Percentiles rank a stretch among this genome's conserved stretches.
phyloP scores from a whole-genome alignment of 495 filamentous ascomycete genomes.

The Podospora pseudocomata region DNA sequence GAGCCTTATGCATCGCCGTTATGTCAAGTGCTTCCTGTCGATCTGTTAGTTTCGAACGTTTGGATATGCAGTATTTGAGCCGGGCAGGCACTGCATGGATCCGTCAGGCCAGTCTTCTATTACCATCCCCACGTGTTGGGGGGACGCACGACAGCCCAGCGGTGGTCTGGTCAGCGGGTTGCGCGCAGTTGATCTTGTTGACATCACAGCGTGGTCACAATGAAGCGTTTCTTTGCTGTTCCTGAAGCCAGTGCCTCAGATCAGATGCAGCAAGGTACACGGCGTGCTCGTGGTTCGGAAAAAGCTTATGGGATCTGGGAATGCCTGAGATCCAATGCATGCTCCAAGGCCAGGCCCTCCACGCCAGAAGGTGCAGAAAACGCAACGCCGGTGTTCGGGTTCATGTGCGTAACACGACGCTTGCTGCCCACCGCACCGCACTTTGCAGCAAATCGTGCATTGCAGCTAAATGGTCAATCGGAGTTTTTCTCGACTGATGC shows the following conservation, averaged over 20 bases:
- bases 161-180: not conserved
- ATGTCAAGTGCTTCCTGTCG: not conserved
- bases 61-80: not conserved
- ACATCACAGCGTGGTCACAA: not conserved
- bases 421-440: conserved; percentile 18
- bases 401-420: not conserved
- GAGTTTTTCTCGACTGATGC: conserved; percentile 13
- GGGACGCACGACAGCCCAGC: conserved; percentile 9
- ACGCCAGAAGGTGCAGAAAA: conserved; percentile 2
- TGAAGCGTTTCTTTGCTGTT: conserved; percentile 3
- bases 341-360: conserved; percentile 8
- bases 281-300: conserved; percentile 8
- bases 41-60: conserved; percentile 1
- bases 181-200: not conserved
- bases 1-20: not conserved
- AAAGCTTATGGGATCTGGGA: not conserved
- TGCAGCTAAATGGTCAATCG: conserved; percentile 24
- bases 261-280: conserved; percentile 1
- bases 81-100: not conserved
- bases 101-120: conserved; percentile 2
- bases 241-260: conserved; percentile 12
- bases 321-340: conserved; percentile 14
- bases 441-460: conserved; percentile 27
- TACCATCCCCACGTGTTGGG: conserved; percentile 9
- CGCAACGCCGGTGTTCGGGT: conserved; percentile 8